Conservation (phyloP, 2,329 filamentous ascomycete species). For the Hymenoscyphus salicellus region DNA sequence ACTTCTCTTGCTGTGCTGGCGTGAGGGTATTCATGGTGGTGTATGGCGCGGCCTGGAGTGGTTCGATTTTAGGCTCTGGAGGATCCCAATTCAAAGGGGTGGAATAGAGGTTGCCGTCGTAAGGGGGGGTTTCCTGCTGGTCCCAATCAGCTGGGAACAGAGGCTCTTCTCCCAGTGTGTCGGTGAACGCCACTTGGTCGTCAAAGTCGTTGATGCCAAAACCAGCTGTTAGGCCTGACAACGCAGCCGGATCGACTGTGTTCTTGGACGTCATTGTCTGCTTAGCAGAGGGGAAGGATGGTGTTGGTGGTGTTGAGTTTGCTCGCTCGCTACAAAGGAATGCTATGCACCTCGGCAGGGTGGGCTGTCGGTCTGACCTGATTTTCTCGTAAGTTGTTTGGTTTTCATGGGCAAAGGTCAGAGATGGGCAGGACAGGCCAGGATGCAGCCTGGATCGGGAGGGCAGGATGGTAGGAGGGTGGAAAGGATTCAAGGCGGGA, state of each 20-base stretch:
- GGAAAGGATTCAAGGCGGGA: not conserved
- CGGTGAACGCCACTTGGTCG: constrained; percentile 25
- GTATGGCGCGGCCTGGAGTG: constrained; percentile 22
- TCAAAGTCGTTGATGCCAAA: constrained; percentile 28
- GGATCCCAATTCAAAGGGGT: constrained; percentile 36
- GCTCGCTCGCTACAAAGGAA: not conserved
- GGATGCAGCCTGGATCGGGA: constrained; percentile 4
- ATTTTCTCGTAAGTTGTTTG: constrained; percentile 7
- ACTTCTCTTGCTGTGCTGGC: constrained; percentile 57
- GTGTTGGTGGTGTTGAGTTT: not conserved
- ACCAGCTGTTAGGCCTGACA: constrained; percentile 28
- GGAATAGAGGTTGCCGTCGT: constrained; percentile 34
- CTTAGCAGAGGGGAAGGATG: not conserved
- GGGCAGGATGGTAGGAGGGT: not conserved
- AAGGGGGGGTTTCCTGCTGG: constrained; percentile 31
- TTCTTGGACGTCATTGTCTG: constrained; percentile 24
- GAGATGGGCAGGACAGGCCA: not conserved
- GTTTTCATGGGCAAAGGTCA: not conserved
- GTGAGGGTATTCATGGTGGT: constrained; percentile 45
- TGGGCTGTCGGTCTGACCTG: constrained; percentile 11
- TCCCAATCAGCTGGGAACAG: constrained; percentile 26
- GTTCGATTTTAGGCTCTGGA: constrained; percentile 29
- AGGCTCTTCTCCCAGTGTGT: constrained; percentile 22
- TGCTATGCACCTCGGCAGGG: not conserved
- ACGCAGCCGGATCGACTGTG: constrained; percentile 27